Evolutionary conservation across 179 eudicot species (phyloP).

Genomic region (Silene noctiflora): DNA sequence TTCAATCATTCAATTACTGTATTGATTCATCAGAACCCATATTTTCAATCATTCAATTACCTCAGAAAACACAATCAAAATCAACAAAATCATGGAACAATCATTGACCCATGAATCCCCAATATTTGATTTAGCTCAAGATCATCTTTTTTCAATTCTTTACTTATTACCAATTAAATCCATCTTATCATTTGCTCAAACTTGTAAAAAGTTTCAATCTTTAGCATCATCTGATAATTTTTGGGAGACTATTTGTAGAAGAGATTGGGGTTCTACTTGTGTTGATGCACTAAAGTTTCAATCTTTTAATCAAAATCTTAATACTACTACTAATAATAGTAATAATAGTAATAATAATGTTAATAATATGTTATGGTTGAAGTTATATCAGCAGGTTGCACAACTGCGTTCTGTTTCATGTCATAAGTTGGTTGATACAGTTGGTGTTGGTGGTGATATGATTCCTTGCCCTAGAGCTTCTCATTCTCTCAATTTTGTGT

Average conservation of each 20-base stretch:
- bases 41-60: background rate
- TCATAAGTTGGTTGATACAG: constrained; percentile 38
- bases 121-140: constrained; percentile 51
- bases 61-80: background rate
- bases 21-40: no score
- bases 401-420: constrained; percentile 58
- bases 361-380: constrained; percentile 49
- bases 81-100: constrained; percentile 23
- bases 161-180: constrained; percentile 65
- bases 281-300: constrained; percentile 49
- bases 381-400: constrained; percentile 55
- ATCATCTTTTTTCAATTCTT: constrained; percentile 72
- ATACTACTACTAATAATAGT: background rate
- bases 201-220: constrained; percentile 57
- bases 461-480: constrained; percentile 85
- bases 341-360: background rate
- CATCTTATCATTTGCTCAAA: constrained; percentile 63
- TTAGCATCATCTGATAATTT: constrained; percentile 55
- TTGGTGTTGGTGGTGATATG: constrained; percentile 31
- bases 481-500: constrained; percentile 69
- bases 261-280: constrained; percentile 70
- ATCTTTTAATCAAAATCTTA: background rate
- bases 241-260: constrained; percentile 76
- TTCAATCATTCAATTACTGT: constrained; percentile 22
- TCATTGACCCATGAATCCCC: constrained; percentile 37